Evolutionary conservation across 306 rosid species (phyloP), one percentile per base, ranked within the genome.

Genomic region (Vigna hirtella): DNA sequence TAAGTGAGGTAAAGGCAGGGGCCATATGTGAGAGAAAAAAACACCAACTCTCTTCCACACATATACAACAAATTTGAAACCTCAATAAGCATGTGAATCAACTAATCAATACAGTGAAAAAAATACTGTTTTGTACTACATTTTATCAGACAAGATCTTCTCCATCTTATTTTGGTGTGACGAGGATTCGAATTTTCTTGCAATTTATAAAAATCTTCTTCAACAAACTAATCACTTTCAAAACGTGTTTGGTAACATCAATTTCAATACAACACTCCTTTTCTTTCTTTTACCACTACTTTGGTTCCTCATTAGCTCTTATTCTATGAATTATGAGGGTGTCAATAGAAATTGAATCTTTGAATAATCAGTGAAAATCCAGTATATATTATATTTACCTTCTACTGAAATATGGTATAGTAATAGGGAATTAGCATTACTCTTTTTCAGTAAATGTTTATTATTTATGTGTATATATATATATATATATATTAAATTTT

Each of bases 11-110:
- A 30, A 49, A 45, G 48, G 52, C 38, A 50, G 72, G 64, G 9
- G 63, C n/a, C 50, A 66, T 74, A 15, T 15, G 3, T 9, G 57
- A 20, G 48, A 36, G 26, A 45, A 3, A 12, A 24, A 66, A 55
- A 55, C 55, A 48, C 24, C 72, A 48, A 57, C 43, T 45, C 26
- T 65, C 64, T 17, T 66, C 30, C 80, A 74, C 80, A 80, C 5
- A 30, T 30, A 30, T 20, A 40, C 5, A 66, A 20, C 64, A 51
- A 38, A 52, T 28, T 67, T 16, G 12, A 45, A 45, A 45, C 15
- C 15, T 2, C 49, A 45, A 42, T 2, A 7, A 42, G 2, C 10
- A 40, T 9, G 12, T 42, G 13, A 42, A 42, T 9, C 2, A 42
- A 42, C 3, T 34, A 15, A 56, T 74, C 51, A 18, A 43, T 53